Conservation (phyloP, 2,329 filamentous ascomycete genomes). For the Xylariales sp. region DNA sequence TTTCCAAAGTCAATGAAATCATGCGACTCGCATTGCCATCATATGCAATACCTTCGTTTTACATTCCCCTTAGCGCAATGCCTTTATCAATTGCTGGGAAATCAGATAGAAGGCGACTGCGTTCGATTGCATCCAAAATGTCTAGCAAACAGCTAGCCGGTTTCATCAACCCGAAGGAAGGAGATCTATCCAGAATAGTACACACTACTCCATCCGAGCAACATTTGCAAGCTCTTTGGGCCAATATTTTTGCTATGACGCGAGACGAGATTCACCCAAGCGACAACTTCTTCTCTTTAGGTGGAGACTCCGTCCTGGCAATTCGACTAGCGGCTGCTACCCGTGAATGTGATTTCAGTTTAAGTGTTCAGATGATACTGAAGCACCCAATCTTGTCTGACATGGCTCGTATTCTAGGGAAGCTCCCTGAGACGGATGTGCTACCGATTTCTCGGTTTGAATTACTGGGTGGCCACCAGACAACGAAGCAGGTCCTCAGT, state of each 20-base stretch:
- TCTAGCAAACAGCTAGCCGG: conserved; percentile 4
- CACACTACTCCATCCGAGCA: no score
- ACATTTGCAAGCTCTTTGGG: conserved; percentile 3
- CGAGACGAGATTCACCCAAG: not conserved
- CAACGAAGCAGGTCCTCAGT: no score
- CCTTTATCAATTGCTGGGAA: conserved; percentile 4
- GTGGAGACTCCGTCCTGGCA: conserved; percentile 7
- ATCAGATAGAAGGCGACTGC: conserved; percentile 1
- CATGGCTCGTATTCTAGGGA: no score
- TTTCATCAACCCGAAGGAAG: conserved; percentile 1
- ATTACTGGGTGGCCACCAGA: no score
- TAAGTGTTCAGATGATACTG: conserved; percentile 3
- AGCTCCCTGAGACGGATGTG: no score
- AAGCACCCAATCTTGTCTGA: conserved; percentile 2
- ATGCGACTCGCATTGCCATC: not conserved
- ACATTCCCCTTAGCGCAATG: not conserved
- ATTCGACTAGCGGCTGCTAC: conserved; percentile 5
- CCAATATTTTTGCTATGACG: not conserved
- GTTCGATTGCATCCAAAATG: not conserved
- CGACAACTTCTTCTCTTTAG: conserved; percentile 6
- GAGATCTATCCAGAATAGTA: not conserved
- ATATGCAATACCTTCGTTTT: conserved; percentile 5
- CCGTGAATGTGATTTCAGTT: not conserved
- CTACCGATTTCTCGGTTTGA: not conserved
- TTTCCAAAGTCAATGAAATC: not conserved